phyloP scores from a whole-genome alignment of 73 alveolate genomes.

The Tetrahymena thermophila region DNA sequence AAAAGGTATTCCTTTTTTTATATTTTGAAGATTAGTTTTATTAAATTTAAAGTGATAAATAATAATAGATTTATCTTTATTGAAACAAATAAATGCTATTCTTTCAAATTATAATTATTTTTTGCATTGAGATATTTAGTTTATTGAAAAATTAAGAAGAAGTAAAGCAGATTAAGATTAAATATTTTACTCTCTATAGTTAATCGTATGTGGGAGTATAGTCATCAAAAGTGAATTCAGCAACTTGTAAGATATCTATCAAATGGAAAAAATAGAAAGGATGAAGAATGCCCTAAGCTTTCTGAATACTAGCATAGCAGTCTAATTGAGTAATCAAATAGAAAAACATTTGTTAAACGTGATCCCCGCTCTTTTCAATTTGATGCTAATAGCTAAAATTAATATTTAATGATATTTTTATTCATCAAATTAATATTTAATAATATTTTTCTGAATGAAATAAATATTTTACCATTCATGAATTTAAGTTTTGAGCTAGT shows the following conservation, averaged over 20 bases:
- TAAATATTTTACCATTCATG: not conserved
- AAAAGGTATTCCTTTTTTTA: no score
- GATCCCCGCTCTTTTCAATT: not conserved
- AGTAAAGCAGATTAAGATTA: no score
- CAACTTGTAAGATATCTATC: not conserved
- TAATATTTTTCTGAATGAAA: no score
- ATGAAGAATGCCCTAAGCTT: not conserved
- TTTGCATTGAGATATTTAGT: no score
- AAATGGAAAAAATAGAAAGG: not conserved
- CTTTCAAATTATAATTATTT: not conserved
- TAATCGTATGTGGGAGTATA: not conserved
- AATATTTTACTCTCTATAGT: not conserved
- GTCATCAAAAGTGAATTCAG: not conserved
- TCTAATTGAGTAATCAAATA: not conserved
- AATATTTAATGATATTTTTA: not conserved
- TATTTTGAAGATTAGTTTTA: no score
- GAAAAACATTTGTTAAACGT: not conserved
- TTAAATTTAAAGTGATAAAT: no score
- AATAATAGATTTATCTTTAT: no score
- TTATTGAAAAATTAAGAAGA: no score
- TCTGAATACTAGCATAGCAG: not conserved
- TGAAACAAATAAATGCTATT: no score
- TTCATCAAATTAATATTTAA: not conserved
- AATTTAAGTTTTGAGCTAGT: not conserved
- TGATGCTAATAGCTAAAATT: not conserved